A percentile compares a stretch with the other conserved stretches of the same genome.
phyloP scores from a whole-genome alignment of 257 asterid genomes.

The Solanum corneliomulleri region DNA sequence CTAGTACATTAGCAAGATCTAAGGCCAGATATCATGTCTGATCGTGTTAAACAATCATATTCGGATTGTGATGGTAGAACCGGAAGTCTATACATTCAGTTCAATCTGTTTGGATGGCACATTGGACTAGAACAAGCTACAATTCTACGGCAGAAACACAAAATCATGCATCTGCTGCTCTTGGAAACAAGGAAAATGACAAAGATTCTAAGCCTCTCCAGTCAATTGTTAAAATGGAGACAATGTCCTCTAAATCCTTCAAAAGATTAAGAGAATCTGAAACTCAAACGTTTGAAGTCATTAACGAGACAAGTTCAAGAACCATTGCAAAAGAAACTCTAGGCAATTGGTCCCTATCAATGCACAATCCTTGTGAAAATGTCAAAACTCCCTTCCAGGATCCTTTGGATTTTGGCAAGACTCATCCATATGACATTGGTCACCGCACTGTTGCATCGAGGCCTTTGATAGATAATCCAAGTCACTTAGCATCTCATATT shows the following conservation, averaged over 20 bases:
- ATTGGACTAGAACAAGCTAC: slow-evolving; percentile 35
- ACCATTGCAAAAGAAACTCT: slow-evolving; percentile 11
- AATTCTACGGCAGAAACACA: slow-evolving; percentile 8
- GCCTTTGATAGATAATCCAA: slow-evolving; percentile 15
- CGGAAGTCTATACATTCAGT: slow-evolving; percentile 17
- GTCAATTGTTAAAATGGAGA: slow-evolving; percentile 8
- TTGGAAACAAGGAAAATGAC: slow-evolving; percentile 12
- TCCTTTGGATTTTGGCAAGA: slow-evolving; percentile 11
- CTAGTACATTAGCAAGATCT: background rate
- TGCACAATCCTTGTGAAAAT: background rate
- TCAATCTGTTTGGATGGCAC: slow-evolving; percentile 61
- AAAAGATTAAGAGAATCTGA: slow-evolving; percentile 9
- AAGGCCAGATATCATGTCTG: slow-evolving; percentile 31
- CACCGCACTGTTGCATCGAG: slow-evolving; percentile 1
- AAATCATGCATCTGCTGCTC: background rate
- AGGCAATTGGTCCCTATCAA: background rate
- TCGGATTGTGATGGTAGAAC: slow-evolving; percentile 19
- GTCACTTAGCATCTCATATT: slow-evolving; percentile 21
- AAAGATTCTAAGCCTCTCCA: background rate
- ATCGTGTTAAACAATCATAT: slow-evolving; percentile 7
- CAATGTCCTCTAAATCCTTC: slow-evolving; percentile 5
- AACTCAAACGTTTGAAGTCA: background rate
- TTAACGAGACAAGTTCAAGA: slow-evolving; percentile 8
- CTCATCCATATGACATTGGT: slow-evolving; percentile 15
- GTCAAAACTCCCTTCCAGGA: slow-evolving; percentile 19